These are phyloP conservation scores for Cordyceps fumosorosea DNA, from an alignment of 2,329 filamentous ascomycete species.

Conservation along the genomic window DNA sequence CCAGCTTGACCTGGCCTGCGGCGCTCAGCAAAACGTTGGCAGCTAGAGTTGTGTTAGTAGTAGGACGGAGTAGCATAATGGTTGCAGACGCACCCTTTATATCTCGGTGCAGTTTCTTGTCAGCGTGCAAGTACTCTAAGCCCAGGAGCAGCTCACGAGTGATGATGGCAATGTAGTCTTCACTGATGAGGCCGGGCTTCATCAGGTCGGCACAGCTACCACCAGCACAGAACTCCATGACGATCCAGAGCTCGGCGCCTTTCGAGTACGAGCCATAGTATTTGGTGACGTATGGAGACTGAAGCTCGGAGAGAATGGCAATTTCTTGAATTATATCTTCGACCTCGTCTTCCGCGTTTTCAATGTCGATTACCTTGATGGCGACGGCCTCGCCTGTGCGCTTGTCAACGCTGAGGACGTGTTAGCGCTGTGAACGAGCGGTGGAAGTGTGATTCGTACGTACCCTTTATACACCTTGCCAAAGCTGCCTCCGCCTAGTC, in stretches of 20 bases:
- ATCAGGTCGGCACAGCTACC: constrained; percentile 94
- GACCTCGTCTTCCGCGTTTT: constrained; percentile 97
- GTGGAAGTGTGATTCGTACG: constrained; percentile 16
- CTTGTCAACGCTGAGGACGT: constrained; percentile 72
- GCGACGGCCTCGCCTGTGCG: constrained; percentile 88
- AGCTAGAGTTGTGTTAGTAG: constrained; percentile 43
- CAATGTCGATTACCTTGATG: constrained; percentile 98
- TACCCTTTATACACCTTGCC: constrained; percentile 98
- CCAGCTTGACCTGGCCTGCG: constrained; percentile 92
- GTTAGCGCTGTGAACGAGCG: constrained; percentile 10
- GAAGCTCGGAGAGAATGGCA: constrained; percentile 89
- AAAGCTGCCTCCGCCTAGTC: constrained; percentile 84
- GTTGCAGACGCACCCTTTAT: constrained; percentile 65
- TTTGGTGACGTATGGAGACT: constrained; percentile 93
- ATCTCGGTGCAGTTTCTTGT: constrained; percentile 94
- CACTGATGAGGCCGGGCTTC: constrained; percentile 84
- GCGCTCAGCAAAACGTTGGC: constrained; percentile 86
- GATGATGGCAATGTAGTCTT: constrained; percentile 97
- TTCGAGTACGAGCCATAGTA: constrained; percentile 97
- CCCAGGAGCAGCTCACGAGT: constrained; percentile 83
- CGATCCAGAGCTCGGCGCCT: constrained; percentile 95
- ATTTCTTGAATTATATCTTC: constrained; percentile 99
- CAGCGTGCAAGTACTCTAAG: constrained; percentile 84
- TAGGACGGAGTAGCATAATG: background rate
- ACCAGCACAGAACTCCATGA: constrained; percentile 98